A percentile compares a stretch with the other conserved stretches of the same genome.
phyloP scores from a whole-genome alignment of 148 eudicot genomes.

The Camellia granthamiana region DNA sequence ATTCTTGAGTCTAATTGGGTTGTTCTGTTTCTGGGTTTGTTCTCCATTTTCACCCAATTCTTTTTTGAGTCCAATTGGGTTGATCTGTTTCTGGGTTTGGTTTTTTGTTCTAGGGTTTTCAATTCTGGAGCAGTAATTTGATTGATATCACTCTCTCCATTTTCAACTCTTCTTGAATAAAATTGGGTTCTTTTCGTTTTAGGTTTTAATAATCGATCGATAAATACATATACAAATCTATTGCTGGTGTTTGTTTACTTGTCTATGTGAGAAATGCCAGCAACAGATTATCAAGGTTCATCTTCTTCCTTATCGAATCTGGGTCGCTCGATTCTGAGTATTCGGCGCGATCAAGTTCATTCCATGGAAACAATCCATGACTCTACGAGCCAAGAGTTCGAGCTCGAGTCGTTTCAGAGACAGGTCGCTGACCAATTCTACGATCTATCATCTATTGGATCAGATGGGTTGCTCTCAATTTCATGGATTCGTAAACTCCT shows the following conservation, averaged over 20 bases:
- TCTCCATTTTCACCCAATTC: too few relatives aligned
- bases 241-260: not conserved
- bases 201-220: too few relatives aligned
- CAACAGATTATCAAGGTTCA: conserved; percentile 38
- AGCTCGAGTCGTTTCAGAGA: conserved; percentile 59
- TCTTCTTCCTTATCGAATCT: conserved; percentile 35
- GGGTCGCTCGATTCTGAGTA: conserved; percentile 46
- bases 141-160: too few relatives aligned
- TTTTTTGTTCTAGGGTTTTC: too few relatives aligned
- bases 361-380: conserved; percentile 46
- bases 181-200: not conserved
- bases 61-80: too few relatives aligned
- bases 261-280: conserved; percentile 48
- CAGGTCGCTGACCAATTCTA: conserved; percentile 48
- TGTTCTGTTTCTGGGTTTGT: too few relatives aligned
- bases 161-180: too few relatives aligned
- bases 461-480: conserved; percentile 53
- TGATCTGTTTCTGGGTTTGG: too few relatives aligned
- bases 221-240: not conserved
- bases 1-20: too few relatives aligned
- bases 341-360: conserved; percentile 50
- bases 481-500: conserved; percentile 65
- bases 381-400: conserved; percentile 31
- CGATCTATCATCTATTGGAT: conserved; percentile 25
- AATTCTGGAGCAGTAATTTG: too few relatives aligned